Conservation (phyloP, 768 basidiomycete genomes). For the Suillus fuscotomentosus region DNA sequence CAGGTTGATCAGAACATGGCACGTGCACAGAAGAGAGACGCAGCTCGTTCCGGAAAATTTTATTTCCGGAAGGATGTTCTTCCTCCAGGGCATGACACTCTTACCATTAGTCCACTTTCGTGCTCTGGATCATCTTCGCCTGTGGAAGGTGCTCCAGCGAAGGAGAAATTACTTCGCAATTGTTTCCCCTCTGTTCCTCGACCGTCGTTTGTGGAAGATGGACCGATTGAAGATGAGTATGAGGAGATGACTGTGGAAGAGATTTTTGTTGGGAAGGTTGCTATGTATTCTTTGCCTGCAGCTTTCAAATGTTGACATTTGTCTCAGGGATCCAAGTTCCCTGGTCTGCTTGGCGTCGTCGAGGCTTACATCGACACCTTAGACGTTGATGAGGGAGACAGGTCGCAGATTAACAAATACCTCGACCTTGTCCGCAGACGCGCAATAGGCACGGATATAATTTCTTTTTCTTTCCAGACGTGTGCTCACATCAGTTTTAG, state of each 20-base stretch:
- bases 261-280: conserved; percentile 91
- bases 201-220: conserved; percentile 52
- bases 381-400: conserved; percentile 64
- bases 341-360: conserved; percentile 79
- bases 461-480: conserved; percentile 7
- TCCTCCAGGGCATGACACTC: conserved; percentile 43
- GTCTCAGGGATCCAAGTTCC: conserved; percentile 59
- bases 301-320: conserved; percentile 2
- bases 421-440: conserved; percentile 75
- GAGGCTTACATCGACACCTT: conserved; percentile 84
- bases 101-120: conserved; percentile 40
- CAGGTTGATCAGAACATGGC: conserved; percentile 98
- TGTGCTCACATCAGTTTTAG: conserved; percentile 35
- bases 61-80: conserved; percentile 89
- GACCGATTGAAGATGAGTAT: conserved; percentile 76
- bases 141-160: conserved; percentile 38
- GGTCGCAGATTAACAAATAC: conserved; percentile 68
- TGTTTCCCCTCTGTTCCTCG: conserved; percentile 57
- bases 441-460: conserved; percentile 63
- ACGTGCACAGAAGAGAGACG: conserved; percentile 83
- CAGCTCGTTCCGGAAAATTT: conserved; percentile 71
- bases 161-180: conserved; percentile 68
- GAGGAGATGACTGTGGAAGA: conserved; percentile 91
- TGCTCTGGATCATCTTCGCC: conserved; percentile 42
- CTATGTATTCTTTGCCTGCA: conserved; percentile 13